phyloP scores from a whole-genome alignment of 768 basidiomycete species.

The Leccinum uliginosum region DNA sequence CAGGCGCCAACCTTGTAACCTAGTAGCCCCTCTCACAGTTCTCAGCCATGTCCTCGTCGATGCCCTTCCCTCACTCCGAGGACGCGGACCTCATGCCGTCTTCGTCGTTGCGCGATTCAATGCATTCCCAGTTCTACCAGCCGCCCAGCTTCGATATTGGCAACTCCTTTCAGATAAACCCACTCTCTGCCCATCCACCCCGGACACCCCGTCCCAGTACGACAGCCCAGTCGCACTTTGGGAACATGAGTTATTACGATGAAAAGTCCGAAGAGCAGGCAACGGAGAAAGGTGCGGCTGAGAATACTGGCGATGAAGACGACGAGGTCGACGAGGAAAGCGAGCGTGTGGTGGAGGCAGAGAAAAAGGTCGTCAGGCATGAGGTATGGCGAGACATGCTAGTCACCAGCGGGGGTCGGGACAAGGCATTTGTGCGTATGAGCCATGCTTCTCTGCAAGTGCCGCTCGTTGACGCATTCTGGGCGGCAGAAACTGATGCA shows the following conservation, averaged over 20 bases:
- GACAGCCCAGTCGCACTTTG: slow-evolving; percentile 23
- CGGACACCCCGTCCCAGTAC: slow-evolving; percentile 56
- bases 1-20: background rate
- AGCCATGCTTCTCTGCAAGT: background rate
- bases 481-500: slow-evolving; percentile 74
- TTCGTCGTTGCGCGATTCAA: slow-evolving; percentile 35
- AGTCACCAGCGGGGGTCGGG: slow-evolving; percentile 71
- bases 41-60: slow-evolving; percentile 51
- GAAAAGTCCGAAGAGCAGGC: slow-evolving; percentile 37
- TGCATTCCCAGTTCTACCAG: slow-evolving; percentile 46
- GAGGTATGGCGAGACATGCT: slow-evolving; percentile 82
- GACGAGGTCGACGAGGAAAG: slow-evolving; percentile 49
- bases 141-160: slow-evolving; percentile 54
- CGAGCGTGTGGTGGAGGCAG: slow-evolving; percentile 40
- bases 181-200: slow-evolving; percentile 73
- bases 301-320: slow-evolving; percentile 26
- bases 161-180: slow-evolving; percentile 76
- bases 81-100: slow-evolving; percentile 37
- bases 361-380: slow-evolving; percentile 48
- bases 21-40: background rate
- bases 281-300: slow-evolving; percentile 13
- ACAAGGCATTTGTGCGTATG: slow-evolving; percentile 75
- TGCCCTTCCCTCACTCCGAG: slow-evolving; percentile 53
- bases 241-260: slow-evolving; percentile 35
- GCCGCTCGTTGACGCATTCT: background rate